Base-by-base conservation (phyloP, 441 rosid species). In the Pelargonium cotyledonis region DNA sequence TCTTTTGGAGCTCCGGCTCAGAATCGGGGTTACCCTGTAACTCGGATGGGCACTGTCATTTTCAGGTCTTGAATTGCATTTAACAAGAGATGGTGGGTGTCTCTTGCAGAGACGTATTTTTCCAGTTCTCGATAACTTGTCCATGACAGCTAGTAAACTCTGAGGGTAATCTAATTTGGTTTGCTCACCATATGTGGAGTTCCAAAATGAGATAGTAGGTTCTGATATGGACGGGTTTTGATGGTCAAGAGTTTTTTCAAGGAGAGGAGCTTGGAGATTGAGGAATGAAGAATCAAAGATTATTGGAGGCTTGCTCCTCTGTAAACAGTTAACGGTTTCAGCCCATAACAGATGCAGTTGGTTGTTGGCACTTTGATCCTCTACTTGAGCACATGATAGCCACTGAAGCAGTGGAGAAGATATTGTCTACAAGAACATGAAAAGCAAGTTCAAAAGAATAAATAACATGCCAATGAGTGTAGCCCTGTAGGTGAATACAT, bases 101-200 rank as follows among this genome's bases (percentile, higher is more conserved):
- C 81, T 78, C 43, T 71, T 72, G 8, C 58, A 65, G n/a, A 86
- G 85, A 55, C 65, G 64, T 72, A 87, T 78, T 73, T 77, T 81
- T 74, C 80, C 72, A 8, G 38, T 81, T 72, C 88, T 79, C 38
- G 83, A 82, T 35, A 87, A 78, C 75, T 71, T 82, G 82, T 85
- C 79, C 53, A 82, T 72, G 72, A 85, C 72, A 72, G 55, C 79
- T 66, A 83, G 83, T 72, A 85, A 65, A 53, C 70, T 79, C 66
- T 65, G 69, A 40, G 88, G 89, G 78, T 83, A 85, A 16, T 81
- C 74, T 72, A 85, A 72, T 21, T 75, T 75, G 53, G 58, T 71
- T 76, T 78, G 82, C 72, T 76, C 65, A 1, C 86, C 83, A 9
- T 78, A 82, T 1, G 86, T 80, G 19, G 79, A 78, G 76, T 85